phyloP scores from a whole-genome alignment of 768 basidiomycete species.

The Heimioporus sp. region DNA sequence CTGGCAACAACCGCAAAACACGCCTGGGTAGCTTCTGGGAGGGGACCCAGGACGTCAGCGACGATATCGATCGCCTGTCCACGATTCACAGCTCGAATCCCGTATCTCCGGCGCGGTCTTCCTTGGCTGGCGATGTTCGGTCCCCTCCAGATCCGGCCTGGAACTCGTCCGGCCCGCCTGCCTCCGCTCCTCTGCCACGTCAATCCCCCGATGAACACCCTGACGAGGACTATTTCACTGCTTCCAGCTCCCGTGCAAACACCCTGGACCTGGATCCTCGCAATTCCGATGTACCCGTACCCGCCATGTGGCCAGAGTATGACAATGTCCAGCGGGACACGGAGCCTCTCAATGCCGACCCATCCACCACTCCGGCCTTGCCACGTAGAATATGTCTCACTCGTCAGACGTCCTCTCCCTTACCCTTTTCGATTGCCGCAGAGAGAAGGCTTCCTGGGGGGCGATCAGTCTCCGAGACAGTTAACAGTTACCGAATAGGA shows the following conservation, averaged over 20 bases:
- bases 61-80: constrained; percentile 24
- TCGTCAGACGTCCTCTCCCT: constrained; percentile 63
- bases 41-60: constrained; percentile 66
- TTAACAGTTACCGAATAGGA: constrained; percentile 35
- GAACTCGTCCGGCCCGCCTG: constrained; percentile 2
- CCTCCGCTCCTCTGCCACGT: constrained; percentile 19
- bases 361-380: constrained; percentile 44
- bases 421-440: constrained; percentile 42
- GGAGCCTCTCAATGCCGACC: constrained; percentile 28
- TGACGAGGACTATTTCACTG: constrained; percentile 33
- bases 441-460: constrained; percentile 34
- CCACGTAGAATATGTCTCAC: constrained; percentile 54
- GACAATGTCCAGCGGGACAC: constrained; percentile 23
- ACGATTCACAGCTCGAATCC: constrained; percentile 25
- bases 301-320: constrained; percentile 28
- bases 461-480: constrained; percentile 32
- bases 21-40: constrained; percentile 75
- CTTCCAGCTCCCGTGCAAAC: constrained; percentile 23
- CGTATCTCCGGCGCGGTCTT: constrained; percentile 18
- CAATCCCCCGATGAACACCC: constrained; percentile 23
- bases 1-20: constrained; percentile 51
- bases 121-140: constrained; percentile 2
- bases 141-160: constrained; percentile 8
- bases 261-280: constrained; percentile 16
- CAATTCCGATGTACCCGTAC: constrained; percentile 5